These are phyloP conservation scores for Colletotrichum sp. DNA, from an alignment of 2,329 filamentous ascomycete species.

Conservation along the genomic window DNA sequence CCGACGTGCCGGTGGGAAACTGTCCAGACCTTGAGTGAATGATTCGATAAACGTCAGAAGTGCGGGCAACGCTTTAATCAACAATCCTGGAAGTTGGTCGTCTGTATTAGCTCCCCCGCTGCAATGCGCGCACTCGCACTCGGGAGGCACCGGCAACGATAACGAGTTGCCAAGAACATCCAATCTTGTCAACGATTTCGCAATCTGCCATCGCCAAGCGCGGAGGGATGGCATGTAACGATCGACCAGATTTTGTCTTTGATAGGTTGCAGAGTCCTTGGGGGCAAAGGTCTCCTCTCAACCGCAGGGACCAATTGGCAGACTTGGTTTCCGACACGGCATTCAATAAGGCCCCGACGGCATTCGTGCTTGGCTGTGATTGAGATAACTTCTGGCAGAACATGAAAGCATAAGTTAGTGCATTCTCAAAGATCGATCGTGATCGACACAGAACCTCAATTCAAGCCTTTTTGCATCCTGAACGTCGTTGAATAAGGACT, in stretches of 20 bases:
- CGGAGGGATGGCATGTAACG: not conserved
- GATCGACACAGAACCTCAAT: not conserved
- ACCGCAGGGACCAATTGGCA: not conserved
- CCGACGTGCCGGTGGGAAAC: not conserved
- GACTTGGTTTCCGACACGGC: not conserved
- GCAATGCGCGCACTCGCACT: not conserved
- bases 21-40: not conserved
- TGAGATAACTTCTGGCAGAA: not conserved
- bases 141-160: not conserved
- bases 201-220: not conserved
- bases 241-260: not conserved
- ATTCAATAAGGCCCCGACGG: not conserved
- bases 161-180: not conserved
- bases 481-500: not conserved
- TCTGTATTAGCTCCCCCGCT: not conserved
- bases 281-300: not conserved
- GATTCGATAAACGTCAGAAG: not conserved
- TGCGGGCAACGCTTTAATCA: not conserved
- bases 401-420: not conserved
- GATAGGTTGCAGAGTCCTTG: not conserved
- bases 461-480: not conserved
- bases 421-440: not conserved
- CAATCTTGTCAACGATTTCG: not conserved
- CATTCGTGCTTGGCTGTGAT: not conserved
- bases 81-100: not conserved